phyloP scores from a whole-genome alignment of 1,284 basidiomycete genomes.

The Mrakiaceae sp. region DNA sequence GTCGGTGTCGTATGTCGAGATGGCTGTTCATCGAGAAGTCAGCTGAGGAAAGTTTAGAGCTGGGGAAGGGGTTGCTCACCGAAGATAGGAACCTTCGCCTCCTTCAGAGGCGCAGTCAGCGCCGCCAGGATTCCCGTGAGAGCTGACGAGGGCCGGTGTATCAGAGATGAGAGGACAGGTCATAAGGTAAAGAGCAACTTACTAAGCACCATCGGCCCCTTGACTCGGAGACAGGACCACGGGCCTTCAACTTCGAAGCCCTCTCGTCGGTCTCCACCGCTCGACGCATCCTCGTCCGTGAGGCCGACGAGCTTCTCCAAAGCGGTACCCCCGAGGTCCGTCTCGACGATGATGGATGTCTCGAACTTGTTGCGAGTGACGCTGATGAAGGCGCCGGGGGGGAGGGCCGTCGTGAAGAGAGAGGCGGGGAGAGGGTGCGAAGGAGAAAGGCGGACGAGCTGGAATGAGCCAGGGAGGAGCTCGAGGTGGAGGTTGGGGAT shows the following conservation, averaged over 20 bases:
- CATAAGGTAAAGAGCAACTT: constrained; percentile 17
- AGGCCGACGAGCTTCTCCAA: not conserved
- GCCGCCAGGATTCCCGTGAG: constrained; percentile 47
- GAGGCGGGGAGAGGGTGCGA: not conserved
- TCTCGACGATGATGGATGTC: constrained; percentile 43
- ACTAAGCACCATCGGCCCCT: constrained; percentile 54
- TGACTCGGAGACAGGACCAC: constrained; percentile 45
- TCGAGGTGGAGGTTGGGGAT: not conserved
- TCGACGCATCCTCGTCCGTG: too few species aligned
- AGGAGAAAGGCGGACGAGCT: constrained; percentile 3
- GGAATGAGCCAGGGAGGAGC: not conserved
- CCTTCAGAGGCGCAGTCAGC: constrained; percentile 46
- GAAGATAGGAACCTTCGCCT: constrained; percentile 46
- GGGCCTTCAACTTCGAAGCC: constrained; percentile 33
- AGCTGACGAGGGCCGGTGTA: constrained; percentile 33
- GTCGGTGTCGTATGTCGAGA: constrained; percentile 43
- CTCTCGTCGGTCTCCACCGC: too few species aligned
- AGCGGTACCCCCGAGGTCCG: constrained; percentile 32
- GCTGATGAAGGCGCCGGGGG: constrained; percentile 37
- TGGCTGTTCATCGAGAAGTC: constrained; percentile 23
- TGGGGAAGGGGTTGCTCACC: too few species aligned
- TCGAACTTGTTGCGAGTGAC: constrained; percentile 50
- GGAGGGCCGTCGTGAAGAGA: not conserved
- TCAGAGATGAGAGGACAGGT: constrained; percentile 32
- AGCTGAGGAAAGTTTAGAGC: too few species aligned